Percentiles rank a stretch among this genome's conserved stretches.
phyloP scores from a whole-genome alignment of 768 basidiomycete genomes.

The Leccinum variicolor region DNA sequence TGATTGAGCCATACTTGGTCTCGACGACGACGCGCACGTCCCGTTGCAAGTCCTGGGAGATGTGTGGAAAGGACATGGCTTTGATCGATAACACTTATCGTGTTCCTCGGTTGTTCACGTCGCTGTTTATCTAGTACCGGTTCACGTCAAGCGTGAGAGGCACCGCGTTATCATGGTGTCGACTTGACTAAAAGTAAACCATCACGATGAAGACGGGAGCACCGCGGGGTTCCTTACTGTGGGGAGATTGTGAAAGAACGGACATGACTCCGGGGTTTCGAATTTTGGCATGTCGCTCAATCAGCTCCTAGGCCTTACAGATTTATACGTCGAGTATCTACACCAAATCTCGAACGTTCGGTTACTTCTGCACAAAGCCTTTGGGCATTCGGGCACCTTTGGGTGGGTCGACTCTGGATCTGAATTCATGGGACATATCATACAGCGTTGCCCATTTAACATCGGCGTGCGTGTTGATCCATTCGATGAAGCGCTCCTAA shows the following conservation, averaged over 20 bases:
- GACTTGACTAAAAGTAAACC: neutral
- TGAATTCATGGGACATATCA: constrained; percentile 63
- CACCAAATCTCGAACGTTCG: neutral
- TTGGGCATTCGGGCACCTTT: constrained; percentile 55
- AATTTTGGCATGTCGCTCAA: neutral
- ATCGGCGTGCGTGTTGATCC: constrained; percentile 66
- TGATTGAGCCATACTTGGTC: constrained; percentile 54
- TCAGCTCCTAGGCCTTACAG: neutral
- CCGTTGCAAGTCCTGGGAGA: constrained; percentile 55
- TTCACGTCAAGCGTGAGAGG: constrained; percentile 7
- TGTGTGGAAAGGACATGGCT: constrained; percentile 31
- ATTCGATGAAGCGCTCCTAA: constrained; percentile 71
- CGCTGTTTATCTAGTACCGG: constrained; percentile 11
- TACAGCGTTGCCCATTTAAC: constrained; percentile 71
- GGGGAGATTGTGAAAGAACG: neutral
- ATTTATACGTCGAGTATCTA: constrained; percentile 1
- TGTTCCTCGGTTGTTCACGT: neutral
- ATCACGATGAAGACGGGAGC: neutral
- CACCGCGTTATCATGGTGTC: neutral
- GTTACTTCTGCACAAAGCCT: constrained; percentile 28
- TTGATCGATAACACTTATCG: neutral
- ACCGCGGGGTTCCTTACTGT: constrained; percentile 1
- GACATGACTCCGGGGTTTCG: neutral
- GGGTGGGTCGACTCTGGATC: constrained; percentile 46
- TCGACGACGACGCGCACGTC: constrained; percentile 43